Conservation (phyloP, 2,329 filamentous ascomycete genomes). For the Penicillium frequentans region DNA sequence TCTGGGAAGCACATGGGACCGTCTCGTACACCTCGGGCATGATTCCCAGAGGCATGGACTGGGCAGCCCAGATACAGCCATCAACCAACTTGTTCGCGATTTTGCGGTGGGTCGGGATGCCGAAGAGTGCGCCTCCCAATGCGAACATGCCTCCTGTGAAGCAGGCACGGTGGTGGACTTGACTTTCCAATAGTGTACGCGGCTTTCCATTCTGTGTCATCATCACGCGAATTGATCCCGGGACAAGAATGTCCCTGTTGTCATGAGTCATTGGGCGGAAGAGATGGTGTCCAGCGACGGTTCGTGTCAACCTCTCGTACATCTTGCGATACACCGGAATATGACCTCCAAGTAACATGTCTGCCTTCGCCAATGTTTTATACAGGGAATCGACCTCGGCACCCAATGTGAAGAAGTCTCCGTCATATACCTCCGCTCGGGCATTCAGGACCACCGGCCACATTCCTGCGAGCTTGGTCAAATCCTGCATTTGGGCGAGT, state of each 20-base stretch:
- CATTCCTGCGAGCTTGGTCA: slow-evolving; percentile 40
- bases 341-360: slow-evolving; percentile 37
- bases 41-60: slow-evolving; percentile 50
- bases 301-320: slow-evolving; percentile 54
- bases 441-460: slow-evolving; percentile 40
- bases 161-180: slow-evolving; percentile 54
- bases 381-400: slow-evolving; percentile 59
- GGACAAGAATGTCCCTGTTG: slow-evolving; percentile 48
- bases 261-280: slow-evolving; percentile 52
- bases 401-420: slow-evolving; percentile 53
- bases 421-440: slow-evolving; percentile 22
- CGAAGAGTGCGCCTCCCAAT: slow-evolving; percentile 54
- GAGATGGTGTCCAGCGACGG: slow-evolving; percentile 47
- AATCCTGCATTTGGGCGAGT: slow-evolving; percentile 33
- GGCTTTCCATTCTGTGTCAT: slow-evolving; percentile 9
- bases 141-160: slow-evolving; percentile 59
- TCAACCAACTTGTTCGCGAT: slow-evolving; percentile 53
- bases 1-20: slow-evolving; percentile 43
- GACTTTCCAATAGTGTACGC: slow-evolving; percentile 31
- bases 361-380: slow-evolving; percentile 60
- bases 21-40: slow-evolving; percentile 54
- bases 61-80: slow-evolving; percentile 58
- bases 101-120: slow-evolving; percentile 49
- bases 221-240: slow-evolving; percentile 42
- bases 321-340: slow-evolving; percentile 51